A percentile compares a stretch with the other conserved stretches of the same genome.
Conservation (phyloP, 2,329 filamentous ascomycete genomes). For the Alternaria alternata region DNA sequence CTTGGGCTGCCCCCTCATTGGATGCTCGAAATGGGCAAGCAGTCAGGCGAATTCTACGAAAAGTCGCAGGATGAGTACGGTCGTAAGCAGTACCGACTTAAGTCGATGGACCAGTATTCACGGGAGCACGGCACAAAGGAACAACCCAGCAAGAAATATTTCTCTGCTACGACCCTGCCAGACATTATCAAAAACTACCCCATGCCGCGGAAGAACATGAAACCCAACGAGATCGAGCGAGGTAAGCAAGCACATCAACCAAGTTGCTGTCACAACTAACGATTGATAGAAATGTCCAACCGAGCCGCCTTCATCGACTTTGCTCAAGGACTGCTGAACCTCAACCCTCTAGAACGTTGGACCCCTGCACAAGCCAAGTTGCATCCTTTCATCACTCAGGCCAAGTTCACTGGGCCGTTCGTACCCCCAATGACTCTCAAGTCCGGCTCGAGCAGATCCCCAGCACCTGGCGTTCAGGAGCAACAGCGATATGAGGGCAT, state of each 20-base stretch:
- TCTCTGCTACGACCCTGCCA: slow-evolving; percentile 89
- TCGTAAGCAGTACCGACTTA: slow-evolving; percentile 86
- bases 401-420: slow-evolving; percentile 95
- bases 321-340: slow-evolving; percentile 88
- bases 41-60: slow-evolving; percentile 96
- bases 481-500: slow-evolving; percentile 94
- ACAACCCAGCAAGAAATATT: slow-evolving; percentile 99
- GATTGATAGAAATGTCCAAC: slow-evolving; percentile 89
- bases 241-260: slow-evolving; percentile 64
- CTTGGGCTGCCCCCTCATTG: slow-evolving; percentile 93
- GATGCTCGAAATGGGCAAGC: slow-evolving; percentile 99
- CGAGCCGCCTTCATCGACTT: slow-evolving; percentile 98
- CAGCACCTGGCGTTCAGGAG: slow-evolving; percentile 91
- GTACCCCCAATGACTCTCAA: slow-evolving; percentile 98
- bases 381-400: slow-evolving; percentile 97
- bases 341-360: slow-evolving; percentile 96
- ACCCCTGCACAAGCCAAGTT: slow-evolving; percentile 96
- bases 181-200: slow-evolving; percentile 98
- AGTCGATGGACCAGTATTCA: slow-evolving; percentile 98
- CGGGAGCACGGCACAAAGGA: slow-evolving; percentile 96
- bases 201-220: slow-evolving; percentile 99
- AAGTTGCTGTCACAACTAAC: slow-evolving; percentile 19
- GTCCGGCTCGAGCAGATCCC: slow-evolving; percentile 83
- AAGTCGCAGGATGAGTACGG: slow-evolving; percentile 92
- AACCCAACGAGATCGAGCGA: slow-evolving; percentile 93